Percentiles rank a stretch among this genome's conserved stretches.
phyloP scores from a whole-genome alignment of 1,139 yeast genomes.

The Sugiyamaella sp. region DNA sequence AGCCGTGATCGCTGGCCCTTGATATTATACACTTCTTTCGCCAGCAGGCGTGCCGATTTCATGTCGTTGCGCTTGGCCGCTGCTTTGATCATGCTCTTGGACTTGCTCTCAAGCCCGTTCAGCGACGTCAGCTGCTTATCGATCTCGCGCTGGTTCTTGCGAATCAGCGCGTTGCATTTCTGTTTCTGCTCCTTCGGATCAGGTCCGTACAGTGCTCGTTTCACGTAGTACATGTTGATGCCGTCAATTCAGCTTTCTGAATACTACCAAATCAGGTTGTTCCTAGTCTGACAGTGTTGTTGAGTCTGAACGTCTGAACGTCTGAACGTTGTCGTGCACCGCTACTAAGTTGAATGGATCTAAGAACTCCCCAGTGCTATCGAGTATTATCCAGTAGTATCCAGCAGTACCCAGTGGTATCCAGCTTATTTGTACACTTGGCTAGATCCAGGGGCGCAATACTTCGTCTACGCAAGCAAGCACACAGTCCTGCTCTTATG shows the following conservation, averaged over 20 bases:
- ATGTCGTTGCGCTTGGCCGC: constrained; percentile 79
- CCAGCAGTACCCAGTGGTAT: too few relatives aligned
- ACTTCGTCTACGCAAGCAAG: too few relatives aligned
- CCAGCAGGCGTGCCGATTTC: constrained; percentile 75
- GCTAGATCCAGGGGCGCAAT: too few relatives aligned
- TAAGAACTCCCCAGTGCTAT: too few relatives aligned
- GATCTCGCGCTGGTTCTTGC: constrained; percentile 82
- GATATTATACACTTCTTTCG: constrained; percentile 76
- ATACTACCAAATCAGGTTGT: neutral
- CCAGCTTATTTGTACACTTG: too few relatives aligned
- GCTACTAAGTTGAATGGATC: too few relatives aligned
- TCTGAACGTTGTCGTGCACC: too few relatives aligned
- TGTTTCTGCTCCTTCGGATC: constrained; percentile 95
- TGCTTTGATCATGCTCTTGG: constrained; percentile 71
- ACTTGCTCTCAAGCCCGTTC: constrained; percentile 58
- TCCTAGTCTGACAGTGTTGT: neutral
- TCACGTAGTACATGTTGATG: constrained; percentile 49
- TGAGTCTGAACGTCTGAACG: neutral
- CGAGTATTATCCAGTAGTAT: too few relatives aligned
- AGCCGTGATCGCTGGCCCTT: constrained; percentile 75
- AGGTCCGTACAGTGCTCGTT: constrained; percentile 91
- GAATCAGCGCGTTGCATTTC: constrained; percentile 75
- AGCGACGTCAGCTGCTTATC: constrained; percentile 72
- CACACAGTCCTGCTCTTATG: too few relatives aligned
- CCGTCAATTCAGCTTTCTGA: neutral